Percentiles rank a stretch among this genome's conserved stretches.
These are phyloP conservation scores for Pezicula carpinea DNA, from an alignment of 2,329 filamentous ascomycete species.

Conservation along the genomic window DNA sequence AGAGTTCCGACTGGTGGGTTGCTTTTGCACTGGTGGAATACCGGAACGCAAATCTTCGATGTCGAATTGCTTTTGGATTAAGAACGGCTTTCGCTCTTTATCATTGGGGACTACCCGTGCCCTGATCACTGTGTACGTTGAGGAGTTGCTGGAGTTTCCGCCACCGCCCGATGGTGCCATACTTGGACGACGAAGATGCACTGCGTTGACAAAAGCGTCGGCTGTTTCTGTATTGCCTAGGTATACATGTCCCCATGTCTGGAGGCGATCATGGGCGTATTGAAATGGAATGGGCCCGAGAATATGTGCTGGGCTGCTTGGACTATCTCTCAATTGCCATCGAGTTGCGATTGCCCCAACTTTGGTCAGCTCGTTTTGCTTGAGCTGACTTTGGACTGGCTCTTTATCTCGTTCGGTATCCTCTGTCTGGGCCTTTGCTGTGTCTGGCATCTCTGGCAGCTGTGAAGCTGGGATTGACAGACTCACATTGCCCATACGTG, in stretches of 20 bases:
- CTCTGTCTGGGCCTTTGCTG: background rate
- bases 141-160: background rate
- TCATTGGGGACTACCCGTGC: slow-evolving; percentile 38
- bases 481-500: background rate
- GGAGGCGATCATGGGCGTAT: slow-evolving; percentile 32
- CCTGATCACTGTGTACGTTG: slow-evolving; percentile 32
- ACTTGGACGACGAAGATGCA: slow-evolving; percentile 30
- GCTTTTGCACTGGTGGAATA: slow-evolving; percentile 29
- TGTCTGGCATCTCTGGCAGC: slow-evolving; percentile 10
- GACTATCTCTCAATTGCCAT: background rate
- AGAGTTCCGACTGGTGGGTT: background rate
- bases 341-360: background rate
- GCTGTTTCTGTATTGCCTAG: slow-evolving; percentile 37
- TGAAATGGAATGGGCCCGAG: slow-evolving; percentile 14
- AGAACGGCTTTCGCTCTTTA: slow-evolving; percentile 38
- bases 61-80: slow-evolving; percentile 47
- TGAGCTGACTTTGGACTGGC: background rate
- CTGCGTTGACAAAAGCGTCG: slow-evolving; percentile 38
- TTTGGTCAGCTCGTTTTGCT: slow-evolving; percentile 4
- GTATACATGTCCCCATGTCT: slow-evolving; percentile 37
- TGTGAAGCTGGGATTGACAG: slow-evolving; percentile 3
- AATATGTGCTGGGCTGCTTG: background rate
- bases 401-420: background rate
- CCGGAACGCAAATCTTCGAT: slow-evolving; percentile 42
- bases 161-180: slow-evolving; percentile 23